phyloP scores from a whole-genome alignment of 768 basidiomycete species.

The Xerocomellus intermedius region DNA sequence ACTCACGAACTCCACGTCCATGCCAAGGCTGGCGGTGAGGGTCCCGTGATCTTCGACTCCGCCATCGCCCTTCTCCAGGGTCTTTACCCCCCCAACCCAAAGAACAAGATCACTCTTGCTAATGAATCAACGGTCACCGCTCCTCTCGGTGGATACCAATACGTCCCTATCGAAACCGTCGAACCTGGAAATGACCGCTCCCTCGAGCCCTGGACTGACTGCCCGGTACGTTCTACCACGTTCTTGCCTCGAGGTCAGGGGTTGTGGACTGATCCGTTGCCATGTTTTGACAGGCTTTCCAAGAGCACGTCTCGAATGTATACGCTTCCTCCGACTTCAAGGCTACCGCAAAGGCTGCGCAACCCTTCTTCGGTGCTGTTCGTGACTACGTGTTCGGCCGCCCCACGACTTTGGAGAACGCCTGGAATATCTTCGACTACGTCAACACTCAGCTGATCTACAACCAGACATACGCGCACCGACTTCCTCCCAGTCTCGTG shows the following conservation, averaged over 20 bases:
- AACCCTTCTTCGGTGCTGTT: constrained; percentile 62
- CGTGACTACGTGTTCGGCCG: constrained; percentile 74
- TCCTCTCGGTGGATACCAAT: constrained; percentile 83
- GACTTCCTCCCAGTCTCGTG: constrained; percentile 74
- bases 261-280: constrained; percentile 11
- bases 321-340: constrained; percentile 68
- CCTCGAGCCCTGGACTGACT: constrained; percentile 76
- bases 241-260: neutral
- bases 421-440: constrained; percentile 80
- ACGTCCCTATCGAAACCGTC: constrained; percentile 86
- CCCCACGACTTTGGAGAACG: constrained; percentile 64
- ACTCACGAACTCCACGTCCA: constrained; percentile 71
- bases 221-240: constrained; percentile 40
- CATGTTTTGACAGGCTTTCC: constrained; percentile 48
- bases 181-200: constrained; percentile 81
- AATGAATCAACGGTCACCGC: constrained; percentile 71
- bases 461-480: constrained; percentile 79
- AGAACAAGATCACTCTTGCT: constrained; percentile 73
- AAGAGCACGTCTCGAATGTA: constrained; percentile 59
- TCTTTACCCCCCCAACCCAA: constrained; percentile 75
- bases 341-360: constrained; percentile 51
- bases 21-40: constrained; percentile 83
- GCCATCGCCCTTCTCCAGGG: constrained; percentile 84
- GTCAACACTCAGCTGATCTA: constrained; percentile 73
- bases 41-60: constrained; percentile 83